Conservation (phyloP, 306 rosid species). For the Quercus variabilis region DNA sequence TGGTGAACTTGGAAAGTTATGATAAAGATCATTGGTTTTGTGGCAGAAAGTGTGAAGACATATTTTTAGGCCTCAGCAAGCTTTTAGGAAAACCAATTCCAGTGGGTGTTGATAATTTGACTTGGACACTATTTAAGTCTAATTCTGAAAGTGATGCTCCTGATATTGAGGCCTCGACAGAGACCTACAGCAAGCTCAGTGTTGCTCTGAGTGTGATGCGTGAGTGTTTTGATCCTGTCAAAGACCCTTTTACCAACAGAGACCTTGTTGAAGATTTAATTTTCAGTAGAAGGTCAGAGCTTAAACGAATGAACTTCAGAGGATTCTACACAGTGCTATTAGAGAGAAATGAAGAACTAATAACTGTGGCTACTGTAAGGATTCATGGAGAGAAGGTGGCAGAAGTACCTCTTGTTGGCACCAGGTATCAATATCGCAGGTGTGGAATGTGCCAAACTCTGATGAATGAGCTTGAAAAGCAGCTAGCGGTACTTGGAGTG, state of each 20-base stretch:
- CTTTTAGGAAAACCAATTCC: constrained; percentile 41
- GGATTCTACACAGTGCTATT: constrained; percentile 58
- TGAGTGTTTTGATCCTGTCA: constrained; percentile 47
- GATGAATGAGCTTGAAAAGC: constrained; percentile 57
- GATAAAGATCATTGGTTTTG: constrained; percentile 45
- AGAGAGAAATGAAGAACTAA: constrained; percentile 40
- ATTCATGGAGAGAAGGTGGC: constrained; percentile 42
- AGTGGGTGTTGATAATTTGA: constrained; percentile 34
- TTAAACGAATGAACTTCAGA: constrained; percentile 32
- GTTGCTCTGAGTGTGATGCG: constrained; percentile 45
- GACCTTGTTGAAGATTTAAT: constrained; percentile 41
- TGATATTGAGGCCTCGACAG: constrained; percentile 3
- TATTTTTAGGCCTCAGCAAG: constrained; percentile 31
- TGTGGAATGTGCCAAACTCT: constrained; percentile 53
- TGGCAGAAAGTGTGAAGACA: constrained; percentile 31
- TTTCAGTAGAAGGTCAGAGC: constrained; percentile 40
- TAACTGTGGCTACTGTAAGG: constrained; percentile 46
- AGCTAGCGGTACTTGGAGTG: constrained; percentile 44
- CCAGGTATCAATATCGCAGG: constrained; percentile 36
- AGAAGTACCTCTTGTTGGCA: constrained; percentile 68
- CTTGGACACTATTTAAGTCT: constrained; percentile 51
- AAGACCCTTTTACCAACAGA: constrained; percentile 20
- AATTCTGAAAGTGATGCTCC: background rate
- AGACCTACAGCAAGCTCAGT: constrained; percentile 34
- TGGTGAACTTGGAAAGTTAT: background rate